Percentiles rank a stretch among this genome's conserved stretches.
These are phyloP conservation scores for Porcisia deanei DNA, from an alignment of 208 protist species.

Conservation along the genomic window DNA sequence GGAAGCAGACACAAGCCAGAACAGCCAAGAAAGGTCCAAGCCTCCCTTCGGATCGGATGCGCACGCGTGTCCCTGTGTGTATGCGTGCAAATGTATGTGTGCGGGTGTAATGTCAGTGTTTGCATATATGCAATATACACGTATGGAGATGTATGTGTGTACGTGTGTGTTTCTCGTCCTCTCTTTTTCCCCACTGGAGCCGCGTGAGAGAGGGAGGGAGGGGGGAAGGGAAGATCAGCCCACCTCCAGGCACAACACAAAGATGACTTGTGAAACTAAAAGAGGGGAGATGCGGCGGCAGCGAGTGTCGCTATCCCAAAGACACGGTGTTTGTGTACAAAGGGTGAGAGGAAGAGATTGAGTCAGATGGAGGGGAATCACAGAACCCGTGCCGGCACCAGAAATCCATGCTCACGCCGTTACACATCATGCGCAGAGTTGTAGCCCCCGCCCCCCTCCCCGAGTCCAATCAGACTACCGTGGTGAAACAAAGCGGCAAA, in stretches of 20 bases:
- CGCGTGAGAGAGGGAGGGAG: no score
- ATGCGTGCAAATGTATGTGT: background rate
- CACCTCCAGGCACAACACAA: background rate
- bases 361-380: background rate
- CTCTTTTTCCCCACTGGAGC: background rate
- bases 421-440: background rate
- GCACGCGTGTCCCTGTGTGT: no score
- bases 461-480: background rate
- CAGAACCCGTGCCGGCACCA: background rate
- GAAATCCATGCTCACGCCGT: background rate
- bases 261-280: background rate
- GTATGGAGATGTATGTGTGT: background rate
- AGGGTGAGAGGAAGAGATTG: background rate
- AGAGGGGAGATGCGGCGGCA: background rate
- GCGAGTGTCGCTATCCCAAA: background rate
- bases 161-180: background rate
- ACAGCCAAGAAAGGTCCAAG: no score
- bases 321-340: background rate
- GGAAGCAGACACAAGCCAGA: no score
- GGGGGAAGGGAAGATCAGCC: background rate
- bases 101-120: background rate
- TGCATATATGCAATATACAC: background rate
- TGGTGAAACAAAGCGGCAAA: background rate
- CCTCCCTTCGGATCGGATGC: no score
- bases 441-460: background rate